Evolutionary conservation across 192 early-diverging fungal species (phyloP), one percentile per base, ranked within the genome.

Genomic region (Chytriomyces confervae): DNA sequence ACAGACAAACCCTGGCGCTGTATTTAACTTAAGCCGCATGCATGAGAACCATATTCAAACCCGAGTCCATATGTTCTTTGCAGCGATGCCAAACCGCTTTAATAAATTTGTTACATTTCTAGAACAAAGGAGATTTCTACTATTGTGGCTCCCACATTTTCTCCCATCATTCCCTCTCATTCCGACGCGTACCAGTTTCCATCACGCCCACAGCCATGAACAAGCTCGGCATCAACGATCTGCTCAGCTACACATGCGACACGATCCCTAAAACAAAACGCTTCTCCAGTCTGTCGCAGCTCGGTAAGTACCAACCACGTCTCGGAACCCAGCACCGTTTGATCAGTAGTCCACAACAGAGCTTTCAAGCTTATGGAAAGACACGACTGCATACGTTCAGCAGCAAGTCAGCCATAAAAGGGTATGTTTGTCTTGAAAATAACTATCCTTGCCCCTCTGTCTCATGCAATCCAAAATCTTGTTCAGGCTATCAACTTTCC

Each of bases 241-340:
- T 86, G 16, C 61, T 86, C 6, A 48, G 50, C 7, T 81, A 80
- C 44, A 79, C 79, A 0, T 78, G 80, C 51, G 85, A 86, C 62
- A 50, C 20, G 23, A 84, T 86, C 1, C 75, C 83, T 4, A 86
- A 82, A 62, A 76, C 49, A 62, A 79, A 77, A 50, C 80, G 85
- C 10, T 86, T 86, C 77, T 84, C 85, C 5, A 68, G 36, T 20
- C 46, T 86, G 53, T 67, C 81, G 24, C 65, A 84, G 45, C 27
- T 70, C 6, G 84, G 84, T 86, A 50, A 45, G 46, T 78, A 8
- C 13, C 5, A 72, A 61, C 1, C 74, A 29, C 13, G 16, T 76
- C 76, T 43, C 18, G 43, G 24, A 47, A 10, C n/a, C 27, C 60
- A 36, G 13, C 23, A 5, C 62, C 76, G 62, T 18, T 68, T 57